Percentiles rank a stretch among this genome's conserved stretches.
Conservation (phyloP, 2,329 filamentous ascomycete species). For the Neofusicoccum cordaticola region DNA sequence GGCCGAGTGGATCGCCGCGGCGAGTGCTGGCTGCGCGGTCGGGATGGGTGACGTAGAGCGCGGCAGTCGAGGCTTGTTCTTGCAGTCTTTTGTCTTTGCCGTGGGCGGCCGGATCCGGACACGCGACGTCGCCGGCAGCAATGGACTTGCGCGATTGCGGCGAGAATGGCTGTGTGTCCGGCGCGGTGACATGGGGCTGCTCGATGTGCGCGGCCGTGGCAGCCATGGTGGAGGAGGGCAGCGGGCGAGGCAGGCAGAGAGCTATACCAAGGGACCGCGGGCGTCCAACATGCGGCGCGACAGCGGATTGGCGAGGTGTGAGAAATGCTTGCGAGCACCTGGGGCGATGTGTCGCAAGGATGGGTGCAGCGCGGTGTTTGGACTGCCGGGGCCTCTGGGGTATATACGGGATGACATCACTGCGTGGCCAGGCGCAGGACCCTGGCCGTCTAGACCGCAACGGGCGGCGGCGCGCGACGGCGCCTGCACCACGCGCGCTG, state of each 20-base stretch:
- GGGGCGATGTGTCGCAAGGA: neutral
- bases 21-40: slow-evolving; percentile 28
- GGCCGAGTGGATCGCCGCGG: slow-evolving; percentile 41
- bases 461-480: neutral
- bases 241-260: neutral
- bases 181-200: neutral
- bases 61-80: slow-evolving; percentile 58
- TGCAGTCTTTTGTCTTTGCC: slow-evolving; percentile 39
- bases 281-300: neutral
- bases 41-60: slow-evolving; percentile 54
- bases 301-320: neutral
- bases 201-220: neutral
- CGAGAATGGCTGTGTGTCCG: neutral
- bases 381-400: neutral
- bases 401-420: slow-evolving; percentile 29
- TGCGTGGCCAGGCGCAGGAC: slow-evolving; percentile 20
- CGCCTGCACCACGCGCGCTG: neutral
- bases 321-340: neutral
- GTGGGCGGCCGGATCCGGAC: slow-evolving; percentile 47
- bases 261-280: neutral
- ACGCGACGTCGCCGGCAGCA: slow-evolving; percentile 19
- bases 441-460: slow-evolving; percentile 14
- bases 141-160: neutral
- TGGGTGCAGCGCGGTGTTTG: neutral
- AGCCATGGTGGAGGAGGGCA: neutral